Conservation (phyloP, 2,329 filamentous ascomycete genomes). For the Aspergillus uvarum region DNA sequence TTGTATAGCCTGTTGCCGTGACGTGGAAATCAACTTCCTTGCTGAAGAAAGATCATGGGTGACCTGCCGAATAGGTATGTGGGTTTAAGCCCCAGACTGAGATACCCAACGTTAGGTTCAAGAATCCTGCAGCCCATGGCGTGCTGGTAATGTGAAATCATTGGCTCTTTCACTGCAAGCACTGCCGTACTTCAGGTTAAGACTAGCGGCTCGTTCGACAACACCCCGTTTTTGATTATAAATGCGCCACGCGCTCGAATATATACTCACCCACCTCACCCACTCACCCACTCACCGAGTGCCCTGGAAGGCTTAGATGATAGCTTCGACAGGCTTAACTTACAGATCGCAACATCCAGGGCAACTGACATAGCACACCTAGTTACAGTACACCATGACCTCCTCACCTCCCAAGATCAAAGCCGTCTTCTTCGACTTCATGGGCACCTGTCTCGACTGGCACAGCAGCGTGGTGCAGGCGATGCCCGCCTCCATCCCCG, state of each 20-base stretch:
- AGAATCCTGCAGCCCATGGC: neutral
- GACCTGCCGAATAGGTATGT: neutral
- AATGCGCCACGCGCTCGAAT: neutral
- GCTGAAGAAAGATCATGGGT: too few relatives aligned
- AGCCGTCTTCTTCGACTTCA: constrained; percentile 3
- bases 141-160: neutral
- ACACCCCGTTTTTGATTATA: neutral
- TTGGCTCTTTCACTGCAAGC: too few relatives aligned
- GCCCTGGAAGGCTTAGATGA: neutral
- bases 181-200: neutral
- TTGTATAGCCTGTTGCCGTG: too few relatives aligned
- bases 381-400: neutral
- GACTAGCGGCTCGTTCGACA: too few relatives aligned
- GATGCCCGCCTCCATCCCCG: neutral
- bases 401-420: neutral
- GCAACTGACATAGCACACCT: neutral
- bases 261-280: neutral
- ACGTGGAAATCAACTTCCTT: too few relatives aligned
- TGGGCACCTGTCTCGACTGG: neutral
- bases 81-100: neutral
- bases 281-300: neutral
- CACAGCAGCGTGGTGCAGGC: neutral
- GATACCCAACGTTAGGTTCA: neutral
- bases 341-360: neutral
- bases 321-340: neutral